phyloP scores from a whole-genome alignment of 345 rosid genomes.

The Trapa incisa region DNA sequence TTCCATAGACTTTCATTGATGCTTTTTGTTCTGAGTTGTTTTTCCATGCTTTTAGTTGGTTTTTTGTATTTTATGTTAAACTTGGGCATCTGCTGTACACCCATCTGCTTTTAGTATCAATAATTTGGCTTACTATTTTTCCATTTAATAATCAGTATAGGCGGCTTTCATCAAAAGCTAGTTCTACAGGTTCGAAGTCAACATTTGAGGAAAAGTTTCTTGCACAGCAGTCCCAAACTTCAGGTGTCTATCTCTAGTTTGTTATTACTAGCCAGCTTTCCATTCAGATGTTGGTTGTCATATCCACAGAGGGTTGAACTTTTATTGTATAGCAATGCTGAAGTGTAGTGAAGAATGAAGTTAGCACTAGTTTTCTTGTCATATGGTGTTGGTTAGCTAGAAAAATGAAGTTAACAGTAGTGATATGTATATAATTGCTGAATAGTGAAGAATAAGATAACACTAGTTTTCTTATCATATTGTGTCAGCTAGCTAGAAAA shows the following conservation, averaged over 20 bases:
- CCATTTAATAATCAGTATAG: conserved; percentile 60
- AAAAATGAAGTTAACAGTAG: too few species aligned
- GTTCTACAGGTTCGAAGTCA: conserved; percentile 44
- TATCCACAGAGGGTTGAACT: not conserved
- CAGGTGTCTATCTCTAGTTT: conserved; percentile 42
- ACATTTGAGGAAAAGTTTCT: conserved; percentile 93
- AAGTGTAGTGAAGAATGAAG: not conserved
- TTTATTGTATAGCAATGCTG: not conserved
- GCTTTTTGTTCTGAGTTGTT: not conserved
- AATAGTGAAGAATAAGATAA: not conserved
- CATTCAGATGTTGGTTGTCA: not conserved
- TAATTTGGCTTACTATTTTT: conserved; percentile 15
- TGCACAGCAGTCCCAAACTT: conserved; percentile 80
- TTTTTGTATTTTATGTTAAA: not conserved
- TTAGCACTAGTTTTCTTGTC: not conserved
- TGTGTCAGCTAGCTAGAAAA: not conserved
- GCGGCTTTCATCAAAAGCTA: conserved; percentile 95
- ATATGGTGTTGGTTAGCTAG: not conserved
- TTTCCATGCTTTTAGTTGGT: not conserved
- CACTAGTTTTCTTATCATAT: not conserved
- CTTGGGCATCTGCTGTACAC: not conserved
- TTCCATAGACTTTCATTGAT: not conserved
- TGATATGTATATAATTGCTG: not conserved
- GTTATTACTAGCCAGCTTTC: not conserved
- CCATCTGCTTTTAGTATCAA: conserved; percentile 8